Percentiles rank a stretch among this genome's conserved stretches.
phyloP scores from a whole-genome alignment of 2,329 filamentous ascomycete genomes.

The Aspergillus niger region DNA sequence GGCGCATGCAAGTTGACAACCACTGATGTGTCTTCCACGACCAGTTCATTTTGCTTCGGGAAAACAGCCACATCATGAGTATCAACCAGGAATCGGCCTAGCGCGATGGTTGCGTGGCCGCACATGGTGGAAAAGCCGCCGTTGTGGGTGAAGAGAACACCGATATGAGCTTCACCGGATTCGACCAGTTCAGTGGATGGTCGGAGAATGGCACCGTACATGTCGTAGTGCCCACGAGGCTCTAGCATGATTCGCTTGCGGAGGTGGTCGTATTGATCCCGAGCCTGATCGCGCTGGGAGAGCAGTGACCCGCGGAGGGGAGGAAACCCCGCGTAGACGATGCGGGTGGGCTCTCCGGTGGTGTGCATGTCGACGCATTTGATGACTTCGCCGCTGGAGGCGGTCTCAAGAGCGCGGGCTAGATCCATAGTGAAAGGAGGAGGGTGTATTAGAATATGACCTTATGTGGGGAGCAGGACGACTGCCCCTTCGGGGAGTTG shows the following conservation, averaged over 20 bases:
- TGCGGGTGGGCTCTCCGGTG: conserved; percentile 53
- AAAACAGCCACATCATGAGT: conserved; percentile 45
- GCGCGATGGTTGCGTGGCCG: conserved; percentile 55
- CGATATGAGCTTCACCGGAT: conserved; percentile 48
- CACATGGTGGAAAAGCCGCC: conserved; percentile 55
- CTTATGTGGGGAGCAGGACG: too few relatives aligned
- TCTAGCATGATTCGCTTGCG: conserved; percentile 49
- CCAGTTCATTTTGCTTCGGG: conserved; percentile 36
- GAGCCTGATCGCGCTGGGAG: conserved; percentile 43
- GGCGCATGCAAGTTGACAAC: conserved; percentile 47
- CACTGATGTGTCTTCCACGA: conserved; percentile 35
- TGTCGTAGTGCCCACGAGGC: conserved; percentile 54
- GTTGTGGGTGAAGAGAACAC: conserved; percentile 52
- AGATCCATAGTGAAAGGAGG: conserved; percentile 18
- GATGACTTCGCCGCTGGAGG: conserved; percentile 15
- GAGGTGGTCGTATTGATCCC: conserved; percentile 43
- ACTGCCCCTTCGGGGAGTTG: too few relatives aligned
- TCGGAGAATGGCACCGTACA: conserved; percentile 54
- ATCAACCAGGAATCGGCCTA: conserved; percentile 50
- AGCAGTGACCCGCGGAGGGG: conserved; percentile 44
- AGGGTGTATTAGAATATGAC: not conserved
- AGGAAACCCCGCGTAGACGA: conserved; percentile 48
- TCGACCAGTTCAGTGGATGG: conserved; percentile 46
- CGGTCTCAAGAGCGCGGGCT: conserved; percentile 8
- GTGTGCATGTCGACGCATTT: conserved; percentile 51